Conservation (phyloP, 257 asterid species). For the Nicotiana noctiflora region DNA sequence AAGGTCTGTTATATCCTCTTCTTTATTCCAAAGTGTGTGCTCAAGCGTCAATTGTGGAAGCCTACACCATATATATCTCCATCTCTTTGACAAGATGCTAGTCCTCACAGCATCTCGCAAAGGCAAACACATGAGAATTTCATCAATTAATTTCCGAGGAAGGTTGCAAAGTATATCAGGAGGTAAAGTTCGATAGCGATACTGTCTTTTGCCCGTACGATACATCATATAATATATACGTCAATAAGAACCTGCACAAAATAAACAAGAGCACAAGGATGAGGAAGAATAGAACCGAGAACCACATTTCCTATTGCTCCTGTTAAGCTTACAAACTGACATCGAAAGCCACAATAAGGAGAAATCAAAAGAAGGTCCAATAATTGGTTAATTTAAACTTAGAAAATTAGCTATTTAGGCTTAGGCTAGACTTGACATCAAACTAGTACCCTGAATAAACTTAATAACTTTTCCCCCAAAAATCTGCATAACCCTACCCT, state of each 20-base stretch:
- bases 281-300: background rate
- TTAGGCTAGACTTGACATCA: too few species aligned
- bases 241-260: constrained; percentile 4
- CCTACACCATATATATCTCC: background rate
- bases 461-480: too few species aligned
- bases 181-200: background rate
- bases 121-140: constrained; percentile 4
- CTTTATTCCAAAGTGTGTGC: background rate
- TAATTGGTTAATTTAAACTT: too few species aligned
- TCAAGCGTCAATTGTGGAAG: background rate
- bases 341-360: background rate
- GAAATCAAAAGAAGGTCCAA: too few species aligned
- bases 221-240: background rate
- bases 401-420: too few species aligned
- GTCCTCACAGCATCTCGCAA: background rate
- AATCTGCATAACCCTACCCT: too few species aligned
- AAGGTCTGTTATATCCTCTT: background rate
- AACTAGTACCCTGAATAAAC: too few species aligned
- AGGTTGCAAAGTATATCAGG: background rate
- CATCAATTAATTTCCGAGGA: background rate
- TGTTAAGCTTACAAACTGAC: background rate
- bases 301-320: background rate
- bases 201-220: background rate
- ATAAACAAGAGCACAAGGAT: background rate
- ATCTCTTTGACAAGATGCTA: background rate